Conservation (phyloP, 2,329 filamentous ascomycete species). For the Colletotrichum coccodes region DNA sequence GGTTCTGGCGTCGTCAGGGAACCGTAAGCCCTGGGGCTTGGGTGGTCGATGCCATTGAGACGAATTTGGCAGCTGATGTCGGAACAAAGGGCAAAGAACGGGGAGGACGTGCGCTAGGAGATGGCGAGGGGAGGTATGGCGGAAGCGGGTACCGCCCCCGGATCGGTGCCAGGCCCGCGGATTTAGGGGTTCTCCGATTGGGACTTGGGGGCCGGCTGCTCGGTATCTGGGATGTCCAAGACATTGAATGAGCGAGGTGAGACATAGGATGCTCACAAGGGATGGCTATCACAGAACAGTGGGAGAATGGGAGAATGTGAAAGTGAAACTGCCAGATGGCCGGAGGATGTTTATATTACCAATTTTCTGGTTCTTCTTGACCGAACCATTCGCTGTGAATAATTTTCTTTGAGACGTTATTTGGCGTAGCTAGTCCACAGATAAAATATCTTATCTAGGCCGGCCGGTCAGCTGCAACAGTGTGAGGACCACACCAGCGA, state of each 20-base stretch:
- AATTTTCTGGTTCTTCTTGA: no score
- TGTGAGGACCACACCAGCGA: constrained; percentile 46
- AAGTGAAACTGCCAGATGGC: not conserved
- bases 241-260: not conserved
- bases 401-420: no score
- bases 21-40: not conserved
- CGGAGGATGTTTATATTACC: not conserved
- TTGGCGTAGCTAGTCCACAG: constrained; percentile 37
- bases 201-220: not conserved
- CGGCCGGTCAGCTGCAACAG: constrained; percentile 44
- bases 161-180: not conserved
- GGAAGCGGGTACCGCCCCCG: not conserved
- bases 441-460: constrained; percentile 41
- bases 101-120: not conserved
- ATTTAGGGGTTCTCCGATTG: no score
- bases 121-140: not conserved
- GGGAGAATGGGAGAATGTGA: not conserved
- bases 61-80: no score
- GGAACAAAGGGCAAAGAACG: not conserved
- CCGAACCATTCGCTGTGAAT: not conserved
- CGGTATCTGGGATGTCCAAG: not conserved
- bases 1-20: not conserved
- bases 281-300: not conserved
- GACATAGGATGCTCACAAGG: not conserved
- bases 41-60: not conserved